Percentiles rank a stretch among this genome's conserved stretches.
phyloP scores from a whole-genome alignment of 2,329 filamentous ascomycete genomes.

The Exophiala phaeomuriformis region DNA sequence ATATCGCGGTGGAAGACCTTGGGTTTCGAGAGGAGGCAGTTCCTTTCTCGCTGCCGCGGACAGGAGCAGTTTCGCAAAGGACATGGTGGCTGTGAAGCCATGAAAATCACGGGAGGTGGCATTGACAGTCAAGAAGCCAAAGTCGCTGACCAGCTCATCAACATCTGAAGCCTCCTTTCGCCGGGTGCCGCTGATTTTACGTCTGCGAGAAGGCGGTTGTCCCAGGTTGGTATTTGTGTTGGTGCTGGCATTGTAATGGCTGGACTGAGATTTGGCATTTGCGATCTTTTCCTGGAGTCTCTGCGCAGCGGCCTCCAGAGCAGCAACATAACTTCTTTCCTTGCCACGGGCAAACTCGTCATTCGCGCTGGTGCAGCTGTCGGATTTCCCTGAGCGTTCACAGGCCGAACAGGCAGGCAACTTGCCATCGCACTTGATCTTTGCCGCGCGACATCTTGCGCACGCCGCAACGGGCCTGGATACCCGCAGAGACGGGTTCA shows the following conservation, averaged over 20 bases:
- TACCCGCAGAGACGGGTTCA: slow-evolving; percentile 56
- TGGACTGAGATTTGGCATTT: slow-evolving; percentile 35
- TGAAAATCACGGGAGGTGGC: slow-evolving; percentile 92
- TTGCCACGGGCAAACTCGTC: slow-evolving; percentile 95
- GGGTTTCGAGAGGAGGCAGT: slow-evolving; percentile 54
- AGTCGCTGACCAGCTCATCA: slow-evolving; percentile 85
- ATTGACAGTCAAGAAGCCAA: slow-evolving; percentile 90
- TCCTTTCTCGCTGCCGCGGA: slow-evolving; percentile 71
- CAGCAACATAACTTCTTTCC: slow-evolving; percentile 92
- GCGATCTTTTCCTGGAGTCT: slow-evolving; percentile 71
- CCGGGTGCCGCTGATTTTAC: slow-evolving; percentile 35
- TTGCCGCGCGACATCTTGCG: slow-evolving; percentile 77
- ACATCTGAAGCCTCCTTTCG: slow-evolving; percentile 73
- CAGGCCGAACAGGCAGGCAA: slow-evolving; percentile 91
- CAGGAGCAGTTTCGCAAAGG: slow-evolving; percentile 79
- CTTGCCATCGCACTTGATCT: slow-evolving; percentile 97
- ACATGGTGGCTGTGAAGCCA: slow-evolving; percentile 79
- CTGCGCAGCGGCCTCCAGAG: slow-evolving; percentile 84
- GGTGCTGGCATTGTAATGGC: slow-evolving; percentile 46
- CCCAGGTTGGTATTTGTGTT: slow-evolving; percentile 24
- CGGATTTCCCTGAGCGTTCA: slow-evolving; percentile 78
- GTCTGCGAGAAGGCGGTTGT: slow-evolving; percentile 29
- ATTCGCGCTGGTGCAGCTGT: slow-evolving; percentile 86
- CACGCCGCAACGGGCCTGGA: slow-evolving; percentile 74
- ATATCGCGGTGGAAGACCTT: slow-evolving; percentile 63